Evolutionary conservation across 768 basidiomycete species (phyloP), one percentile per base, ranked within the genome.

Genomic region (Amanita thiersii): DNA sequence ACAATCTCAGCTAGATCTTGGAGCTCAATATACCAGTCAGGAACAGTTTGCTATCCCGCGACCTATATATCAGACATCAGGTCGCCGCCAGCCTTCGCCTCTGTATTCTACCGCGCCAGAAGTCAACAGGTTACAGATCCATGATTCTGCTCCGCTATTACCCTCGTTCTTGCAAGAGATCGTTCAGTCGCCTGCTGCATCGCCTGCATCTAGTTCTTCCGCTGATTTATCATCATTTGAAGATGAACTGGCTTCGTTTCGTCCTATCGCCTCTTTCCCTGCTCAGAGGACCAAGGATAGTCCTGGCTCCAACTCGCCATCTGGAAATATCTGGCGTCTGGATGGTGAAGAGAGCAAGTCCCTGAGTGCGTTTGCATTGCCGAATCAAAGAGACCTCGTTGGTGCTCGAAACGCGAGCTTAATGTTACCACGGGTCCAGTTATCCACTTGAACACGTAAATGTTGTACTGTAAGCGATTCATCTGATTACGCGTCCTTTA

Each of bases 151-250:
- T 2, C 71, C 79, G 5, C 68, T 86, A 29, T 66, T 87, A n/a
- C 85, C 85, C 2, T 77, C 84, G 5, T 87, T 86, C 63, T 57
- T 87, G 48, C 80, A 84, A 52, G 81, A 86, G 48, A 78, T 84
- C 17, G 73, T 86, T 14, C 75, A 78, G 52, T 75, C 79, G 1
- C 79, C 79, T n/a, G 70, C 77, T 7, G 58, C 74, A 36, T 81
- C 82, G 4, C 74, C 81, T 14, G 69, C 78, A 3, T 79, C 77
- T 11, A 70, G 79, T 6, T 79, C 77, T 4, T 81, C 80, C 1
- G 72, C 79, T 3, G 82, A 83, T 43, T 56, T 82, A 31, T 79
- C 79, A 2, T 80, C 77, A 2, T 61, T 76, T 12, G 81, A 83
- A 46, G 81, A 82, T 38, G 66, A 65, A 34, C 67, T 74, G 14